phyloP scores from a whole-genome alignment of 352 stramenopile species.

The Phytophthora pini region DNA sequence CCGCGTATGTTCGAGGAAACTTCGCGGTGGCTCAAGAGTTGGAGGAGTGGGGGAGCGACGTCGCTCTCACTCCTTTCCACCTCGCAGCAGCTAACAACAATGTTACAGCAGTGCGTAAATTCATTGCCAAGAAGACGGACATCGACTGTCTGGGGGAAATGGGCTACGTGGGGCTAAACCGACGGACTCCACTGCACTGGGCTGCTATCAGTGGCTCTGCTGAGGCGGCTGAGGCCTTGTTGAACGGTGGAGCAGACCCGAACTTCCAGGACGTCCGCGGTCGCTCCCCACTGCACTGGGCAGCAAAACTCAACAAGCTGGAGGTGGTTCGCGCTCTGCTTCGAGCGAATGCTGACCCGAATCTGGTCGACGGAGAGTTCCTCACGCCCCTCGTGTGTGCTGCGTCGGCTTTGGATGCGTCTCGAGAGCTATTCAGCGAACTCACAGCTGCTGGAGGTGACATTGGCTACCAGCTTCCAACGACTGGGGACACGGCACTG shows the following conservation, averaged over 20 bases:
- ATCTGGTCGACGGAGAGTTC: conserved; percentile 42
- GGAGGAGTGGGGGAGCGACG: conserved; percentile 74
- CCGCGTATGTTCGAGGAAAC: conserved; percentile 73
- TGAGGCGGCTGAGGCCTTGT: conserved; percentile 51
- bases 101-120: conserved; percentile 51
- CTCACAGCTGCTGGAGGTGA: no score
- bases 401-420: conserved; percentile 22
- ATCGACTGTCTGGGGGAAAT: conserved; percentile 75
- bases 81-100: conserved; percentile 60
- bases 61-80: conserved; percentile 77
- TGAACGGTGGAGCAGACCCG: conserved; percentile 59
- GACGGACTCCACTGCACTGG: conserved; percentile 77
- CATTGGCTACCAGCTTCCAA: no score
- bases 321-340: conserved; percentile 59
- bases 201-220: conserved; percentile 60
- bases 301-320: conserved; percentile 59
- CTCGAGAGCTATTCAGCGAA: conserved; percentile 28
- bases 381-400: conserved; percentile 59
- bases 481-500: no score
- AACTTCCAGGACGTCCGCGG: conserved; percentile 74
- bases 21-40: conserved; percentile 68
- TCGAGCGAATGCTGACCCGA: conserved; percentile 36
- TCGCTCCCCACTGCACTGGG: conserved; percentile 74
- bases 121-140: conserved; percentile 46
- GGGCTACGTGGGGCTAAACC: conserved; percentile 71